Conservation (phyloP, 352 stramenopile genomes). For the Pythium scleroteichum region DNA sequence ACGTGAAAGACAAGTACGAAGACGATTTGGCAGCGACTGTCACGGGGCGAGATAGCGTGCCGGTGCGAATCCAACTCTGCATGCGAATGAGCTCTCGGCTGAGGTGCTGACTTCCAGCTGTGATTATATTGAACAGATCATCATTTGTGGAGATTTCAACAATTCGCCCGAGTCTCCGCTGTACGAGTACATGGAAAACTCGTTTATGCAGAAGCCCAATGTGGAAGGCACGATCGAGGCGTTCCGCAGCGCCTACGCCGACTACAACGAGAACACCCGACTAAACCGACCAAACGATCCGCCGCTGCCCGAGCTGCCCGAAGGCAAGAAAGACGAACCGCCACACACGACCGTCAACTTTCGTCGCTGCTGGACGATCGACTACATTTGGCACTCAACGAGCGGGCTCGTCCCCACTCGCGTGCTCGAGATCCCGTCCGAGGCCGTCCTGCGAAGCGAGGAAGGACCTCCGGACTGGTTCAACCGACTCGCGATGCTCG, state of each 20-base stretch:
- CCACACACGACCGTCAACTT: constrained; percentile 88
- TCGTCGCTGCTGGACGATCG: constrained; percentile 86
- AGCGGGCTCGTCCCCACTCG: constrained; percentile 56
- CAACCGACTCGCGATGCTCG: constrained; percentile 64
- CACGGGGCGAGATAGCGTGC: constrained; percentile 55
- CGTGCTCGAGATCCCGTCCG: constrained; percentile 74
- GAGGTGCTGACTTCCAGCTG: too few species aligned
- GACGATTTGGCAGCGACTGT: constrained; percentile 50
- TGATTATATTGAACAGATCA: constrained; percentile 51
- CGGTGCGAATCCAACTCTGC: constrained; percentile 28
- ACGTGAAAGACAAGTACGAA: constrained; percentile 84
- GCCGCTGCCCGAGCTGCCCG: constrained; percentile 19
- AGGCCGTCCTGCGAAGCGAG: constrained; percentile 66
- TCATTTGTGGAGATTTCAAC: constrained; percentile 88
- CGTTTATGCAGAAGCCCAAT: constrained; percentile 86
- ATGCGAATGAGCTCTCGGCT: too few species aligned
- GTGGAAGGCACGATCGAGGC: constrained; percentile 62
- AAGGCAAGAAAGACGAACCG: constrained; percentile 63
- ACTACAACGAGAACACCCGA: constrained; percentile 60
- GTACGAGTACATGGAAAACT: constrained; percentile 88
- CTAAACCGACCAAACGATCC: constrained; percentile 26
- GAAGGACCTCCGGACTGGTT: constrained; percentile 80
- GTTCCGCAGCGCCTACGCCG: constrained; percentile 74
- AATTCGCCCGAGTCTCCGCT: constrained; percentile 83
- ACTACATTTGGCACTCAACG: constrained; percentile 89